Conservation (phyloP, 1,139 yeast species). For the Geotrichum europaeum region DNA sequence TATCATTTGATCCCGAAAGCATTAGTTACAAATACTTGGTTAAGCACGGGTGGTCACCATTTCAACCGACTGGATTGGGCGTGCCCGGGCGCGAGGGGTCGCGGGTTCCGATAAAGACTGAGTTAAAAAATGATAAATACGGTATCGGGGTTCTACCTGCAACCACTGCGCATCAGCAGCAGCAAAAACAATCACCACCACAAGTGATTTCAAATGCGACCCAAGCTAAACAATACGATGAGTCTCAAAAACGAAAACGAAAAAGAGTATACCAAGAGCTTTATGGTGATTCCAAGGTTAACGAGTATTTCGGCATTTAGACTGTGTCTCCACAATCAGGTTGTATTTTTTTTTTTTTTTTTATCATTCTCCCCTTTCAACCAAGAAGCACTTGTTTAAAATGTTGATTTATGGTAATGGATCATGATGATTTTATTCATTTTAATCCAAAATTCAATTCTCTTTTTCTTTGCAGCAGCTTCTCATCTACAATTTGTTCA, state of each 20-base stretch:
- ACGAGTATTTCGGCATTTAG: slow-evolving; percentile 7
- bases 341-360: neutral
- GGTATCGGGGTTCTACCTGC: slow-evolving; percentile 22
- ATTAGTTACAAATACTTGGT: slow-evolving; percentile 23
- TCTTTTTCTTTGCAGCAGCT: neutral
- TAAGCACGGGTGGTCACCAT: slow-evolving; percentile 27
- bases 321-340: neutral
- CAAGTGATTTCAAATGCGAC: slow-evolving; percentile 6
- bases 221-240: slow-evolving; percentile 16
- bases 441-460: neutral
- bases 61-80: slow-evolving; percentile 25
- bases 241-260: slow-evolving; percentile 17
- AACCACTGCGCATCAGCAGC: neutral
- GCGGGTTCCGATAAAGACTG: slow-evolving; percentile 22
- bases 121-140: slow-evolving; percentile 18
- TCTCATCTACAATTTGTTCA: neutral
- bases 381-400: too few species aligned
- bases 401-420: too few species aligned
- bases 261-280: slow-evolving; percentile 19
- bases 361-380: too few species aligned
- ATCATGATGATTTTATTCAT: too few species aligned
- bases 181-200: slow-evolving; percentile 2
- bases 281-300: slow-evolving; percentile 7
- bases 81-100: slow-evolving; percentile 25
- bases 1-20: slow-evolving; percentile 16